Percentiles rank a stretch among this genome's conserved stretches.
Evolutionary conservation across 1,284 basidiomycete species (phyloP).

Genomic region (Rhodotorula sp.): DNA sequence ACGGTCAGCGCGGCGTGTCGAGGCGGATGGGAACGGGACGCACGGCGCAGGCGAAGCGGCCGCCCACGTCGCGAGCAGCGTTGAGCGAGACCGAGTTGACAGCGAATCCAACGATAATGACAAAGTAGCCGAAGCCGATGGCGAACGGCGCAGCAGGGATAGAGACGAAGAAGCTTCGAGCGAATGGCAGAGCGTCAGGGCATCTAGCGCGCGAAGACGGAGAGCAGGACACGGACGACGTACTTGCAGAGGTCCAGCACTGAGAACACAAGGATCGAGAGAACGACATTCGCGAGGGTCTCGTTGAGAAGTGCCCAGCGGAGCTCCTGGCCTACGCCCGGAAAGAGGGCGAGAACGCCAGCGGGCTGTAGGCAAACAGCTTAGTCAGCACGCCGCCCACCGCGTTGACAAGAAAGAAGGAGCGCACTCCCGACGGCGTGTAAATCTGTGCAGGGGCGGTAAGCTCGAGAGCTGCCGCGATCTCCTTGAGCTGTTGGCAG

Average conservation of each 20-base stretch:
- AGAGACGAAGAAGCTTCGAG: conserved; percentile 29
- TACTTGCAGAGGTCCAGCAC: conserved; percentile 42
- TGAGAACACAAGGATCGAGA: conserved; percentile 43
- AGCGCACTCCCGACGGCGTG: conserved; percentile 31
- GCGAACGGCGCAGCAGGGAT: conserved; percentile 36
- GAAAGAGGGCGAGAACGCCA: conserved; percentile 34
- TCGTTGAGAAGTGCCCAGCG: conserved; percentile 25
- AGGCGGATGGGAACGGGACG: no score
- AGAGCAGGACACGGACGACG: background rate
- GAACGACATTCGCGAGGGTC: conserved; percentile 38
- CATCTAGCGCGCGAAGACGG: background rate
- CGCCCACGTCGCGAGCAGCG: conserved; percentile 42
- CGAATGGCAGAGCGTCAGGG: background rate
- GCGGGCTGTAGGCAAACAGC: conserved; percentile 17
- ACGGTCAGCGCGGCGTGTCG: background rate
- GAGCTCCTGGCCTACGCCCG: conserved; percentile 2
- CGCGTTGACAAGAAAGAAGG: background rate
- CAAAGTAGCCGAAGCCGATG: conserved; percentile 39
- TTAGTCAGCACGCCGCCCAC: background rate
- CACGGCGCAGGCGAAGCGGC: conserved; percentile 32
- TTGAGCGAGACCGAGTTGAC: conserved; percentile 30
- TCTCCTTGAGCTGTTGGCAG: conserved; percentile 65
- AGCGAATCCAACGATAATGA: conserved; percentile 25
- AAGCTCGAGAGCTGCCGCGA: conserved; percentile 21
- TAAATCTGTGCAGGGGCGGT: conserved; percentile 23